Conservation (phyloP, 805 yeast species). For the Hagleromyces aurorensis region DNA sequence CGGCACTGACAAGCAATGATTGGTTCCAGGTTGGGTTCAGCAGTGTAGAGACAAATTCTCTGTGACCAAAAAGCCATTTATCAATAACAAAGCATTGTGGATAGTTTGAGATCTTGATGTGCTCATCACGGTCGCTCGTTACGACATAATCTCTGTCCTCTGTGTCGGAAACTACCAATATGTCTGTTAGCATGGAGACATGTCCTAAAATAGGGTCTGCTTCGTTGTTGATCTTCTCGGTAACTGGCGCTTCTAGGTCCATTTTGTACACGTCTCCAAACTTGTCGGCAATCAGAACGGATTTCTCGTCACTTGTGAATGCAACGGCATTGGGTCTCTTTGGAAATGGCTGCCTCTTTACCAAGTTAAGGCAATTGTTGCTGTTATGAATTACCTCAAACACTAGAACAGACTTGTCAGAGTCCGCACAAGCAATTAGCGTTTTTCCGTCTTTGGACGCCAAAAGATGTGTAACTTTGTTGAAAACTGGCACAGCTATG, state of each 20-base stretch:
- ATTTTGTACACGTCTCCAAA: constrained; percentile 88
- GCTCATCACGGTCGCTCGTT: constrained; percentile 94
- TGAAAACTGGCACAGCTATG: constrained; percentile 59
- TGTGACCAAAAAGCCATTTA: constrained; percentile 80
- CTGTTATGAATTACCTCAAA: constrained; percentile 34
- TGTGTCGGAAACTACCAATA: constrained; percentile 27
- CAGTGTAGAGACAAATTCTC: constrained; percentile 68
- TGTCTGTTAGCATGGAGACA: constrained; percentile 90
- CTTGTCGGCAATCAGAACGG: constrained; percentile 77
- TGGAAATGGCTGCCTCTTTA: constrained; percentile 72
- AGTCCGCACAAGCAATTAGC: constrained; percentile 67
- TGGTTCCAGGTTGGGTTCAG: constrained; percentile 45
- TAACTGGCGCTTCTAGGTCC: constrained; percentile 34
- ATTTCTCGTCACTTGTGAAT: constrained; percentile 41
- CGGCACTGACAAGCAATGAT: constrained; percentile 62
- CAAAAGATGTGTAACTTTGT: constrained; percentile 57
- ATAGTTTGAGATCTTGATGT: constrained; percentile 72
- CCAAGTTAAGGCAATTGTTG: constrained; percentile 38
- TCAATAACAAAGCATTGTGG: constrained; percentile 76
- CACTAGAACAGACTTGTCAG: constrained; percentile 71
- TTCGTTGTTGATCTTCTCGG: constrained; percentile 33
- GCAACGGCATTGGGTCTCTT: constrained; percentile 88
- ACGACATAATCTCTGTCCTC: constrained; percentile 45
- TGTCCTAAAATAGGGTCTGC: constrained; percentile 81
- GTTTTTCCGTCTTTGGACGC: constrained; percentile 45